Evolutionary conservation across 116 monocot species (phyloP).

Genomic region (Iris pallida): DNA sequence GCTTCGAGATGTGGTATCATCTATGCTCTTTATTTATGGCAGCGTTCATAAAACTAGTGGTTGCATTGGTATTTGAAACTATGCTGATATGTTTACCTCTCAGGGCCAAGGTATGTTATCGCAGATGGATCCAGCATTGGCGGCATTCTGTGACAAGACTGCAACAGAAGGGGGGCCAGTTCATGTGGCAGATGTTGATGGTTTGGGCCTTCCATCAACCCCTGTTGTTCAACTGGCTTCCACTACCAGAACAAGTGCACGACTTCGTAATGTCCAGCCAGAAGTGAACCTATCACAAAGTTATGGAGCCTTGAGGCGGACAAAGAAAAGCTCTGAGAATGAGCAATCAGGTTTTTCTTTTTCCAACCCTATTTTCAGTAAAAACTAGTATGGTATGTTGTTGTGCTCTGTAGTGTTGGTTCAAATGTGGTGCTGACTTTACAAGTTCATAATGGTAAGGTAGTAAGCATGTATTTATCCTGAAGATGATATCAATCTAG

Average conservation of each 20-base stretch:
- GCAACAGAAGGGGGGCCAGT: conserved; percentile 73
- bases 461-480: too few species aligned
- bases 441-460: too few species aligned
- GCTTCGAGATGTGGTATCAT: conserved; percentile 80
- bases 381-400: too few species aligned
- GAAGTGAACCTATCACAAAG: conserved; percentile 76
- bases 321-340: conserved; percentile 69
- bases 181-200: conserved; percentile 33
- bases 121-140: conserved; percentile 92
- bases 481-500: too few species aligned
- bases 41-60: too few species aligned
- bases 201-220: conserved; percentile 30
- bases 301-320: conserved; percentile 72
- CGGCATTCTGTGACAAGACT: conserved; percentile 92
- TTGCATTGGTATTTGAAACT: not conserved
- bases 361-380: too few species aligned
- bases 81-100: conserved; percentile 3
- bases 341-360: conserved; percentile 59
- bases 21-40: not conserved
- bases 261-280: conserved; percentile 83
- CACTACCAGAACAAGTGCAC: conserved; percentile 77
- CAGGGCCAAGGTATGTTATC: conserved; percentile 98
- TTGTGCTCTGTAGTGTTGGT: too few species aligned
- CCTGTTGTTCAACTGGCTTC: conserved; percentile 77
- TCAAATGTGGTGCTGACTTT: too few species aligned